Evolutionary conservation across 306 rosid species (phyloP).

Genomic region (Cicer yamashitae): DNA sequence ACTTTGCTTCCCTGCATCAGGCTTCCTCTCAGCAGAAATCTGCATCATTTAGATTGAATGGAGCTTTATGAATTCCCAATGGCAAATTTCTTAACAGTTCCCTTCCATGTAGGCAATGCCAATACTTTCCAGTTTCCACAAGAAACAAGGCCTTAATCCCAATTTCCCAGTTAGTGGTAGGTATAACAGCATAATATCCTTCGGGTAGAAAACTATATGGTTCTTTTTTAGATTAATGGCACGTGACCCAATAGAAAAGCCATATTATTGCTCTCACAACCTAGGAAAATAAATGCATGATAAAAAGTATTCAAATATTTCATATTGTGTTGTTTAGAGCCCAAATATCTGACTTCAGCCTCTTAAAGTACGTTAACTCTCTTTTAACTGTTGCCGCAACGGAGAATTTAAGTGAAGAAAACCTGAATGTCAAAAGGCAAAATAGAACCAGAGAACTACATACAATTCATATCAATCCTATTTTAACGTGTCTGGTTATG

Average conservation of each 20-base stretch:
- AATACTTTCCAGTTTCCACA: constrained; percentile 22
- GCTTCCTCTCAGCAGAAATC: constrained; percentile 78
- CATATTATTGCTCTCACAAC: constrained; percentile 25
- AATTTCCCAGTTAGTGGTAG: constrained; percentile 7
- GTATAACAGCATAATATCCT: constrained; percentile 31
- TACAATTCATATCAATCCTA: constrained; percentile 24
- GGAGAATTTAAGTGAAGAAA: background rate
- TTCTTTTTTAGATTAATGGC: constrained; percentile 9
- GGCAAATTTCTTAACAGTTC: constrained; percentile 24
- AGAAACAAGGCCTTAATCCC: constrained; percentile 6
- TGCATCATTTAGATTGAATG: constrained; percentile 43
- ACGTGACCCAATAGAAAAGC: constrained; percentile 2
- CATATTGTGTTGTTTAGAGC: constrained; percentile 13
- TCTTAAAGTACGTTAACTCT: constrained; percentile 27
- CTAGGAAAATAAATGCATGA: background rate
- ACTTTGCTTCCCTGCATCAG: constrained; percentile 62
- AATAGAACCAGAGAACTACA: constrained; percentile 25
- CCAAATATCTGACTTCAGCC: constrained; percentile 25
- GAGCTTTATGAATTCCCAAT: constrained; percentile 28
- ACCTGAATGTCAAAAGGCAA: constrained; percentile 7
- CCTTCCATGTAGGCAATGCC: constrained; percentile 7
- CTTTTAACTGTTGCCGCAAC: background rate
- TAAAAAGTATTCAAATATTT: constrained; percentile 20
- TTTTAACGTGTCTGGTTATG: constrained; percentile 11
- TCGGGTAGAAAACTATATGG: constrained; percentile 11